These are phyloP conservation scores for Colletotrichum sidae DNA, from an alignment of 2,329 filamentous ascomycete species.

Conservation along the genomic window DNA sequence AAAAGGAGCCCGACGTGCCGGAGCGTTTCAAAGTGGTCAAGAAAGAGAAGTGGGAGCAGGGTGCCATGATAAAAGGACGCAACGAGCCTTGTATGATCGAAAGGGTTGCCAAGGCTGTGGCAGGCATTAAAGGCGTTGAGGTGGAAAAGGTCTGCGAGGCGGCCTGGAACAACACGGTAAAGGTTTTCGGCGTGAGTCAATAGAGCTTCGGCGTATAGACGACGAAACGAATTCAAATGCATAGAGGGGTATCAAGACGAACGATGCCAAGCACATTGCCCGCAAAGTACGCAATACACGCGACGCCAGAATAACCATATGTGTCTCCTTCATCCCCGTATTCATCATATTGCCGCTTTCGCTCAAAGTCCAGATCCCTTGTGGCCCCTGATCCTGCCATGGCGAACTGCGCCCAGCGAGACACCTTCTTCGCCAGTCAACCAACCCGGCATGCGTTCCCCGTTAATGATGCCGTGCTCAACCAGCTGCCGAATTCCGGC, in stretches of 20 bases:
- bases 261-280: not conserved
- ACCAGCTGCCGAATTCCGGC: constrained; percentile 82
- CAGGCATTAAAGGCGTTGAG: constrained; percentile 82
- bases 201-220: constrained; percentile 42
- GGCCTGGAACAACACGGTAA: constrained; percentile 84
- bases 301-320: no score
- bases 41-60: constrained; percentile 93
- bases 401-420: constrained; percentile 75
- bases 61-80: constrained; percentile 90
- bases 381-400: constrained; percentile 72
- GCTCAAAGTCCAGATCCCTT: constrained; percentile 65
- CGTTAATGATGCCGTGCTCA: constrained; percentile 80
- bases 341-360: not conserved
- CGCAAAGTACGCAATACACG: no score
- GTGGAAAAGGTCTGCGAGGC: constrained; percentile 88
- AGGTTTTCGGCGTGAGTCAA: constrained; percentile 80
- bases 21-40: constrained; percentile 86
- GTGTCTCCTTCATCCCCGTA: not conserved
- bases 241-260: constrained; percentile 25
- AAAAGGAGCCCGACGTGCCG: constrained; percentile 74
- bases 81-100: constrained; percentile 93
- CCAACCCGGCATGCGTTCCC: constrained; percentile 86
- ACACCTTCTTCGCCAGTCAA: constrained; percentile 90
- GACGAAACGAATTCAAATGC: not conserved
- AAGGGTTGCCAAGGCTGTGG: constrained; percentile 88